These are phyloP conservation scores for Podospora tetraspora DNA, from an alignment of 495 filamentous ascomycete genomes.

Conservation along the genomic window DNA sequence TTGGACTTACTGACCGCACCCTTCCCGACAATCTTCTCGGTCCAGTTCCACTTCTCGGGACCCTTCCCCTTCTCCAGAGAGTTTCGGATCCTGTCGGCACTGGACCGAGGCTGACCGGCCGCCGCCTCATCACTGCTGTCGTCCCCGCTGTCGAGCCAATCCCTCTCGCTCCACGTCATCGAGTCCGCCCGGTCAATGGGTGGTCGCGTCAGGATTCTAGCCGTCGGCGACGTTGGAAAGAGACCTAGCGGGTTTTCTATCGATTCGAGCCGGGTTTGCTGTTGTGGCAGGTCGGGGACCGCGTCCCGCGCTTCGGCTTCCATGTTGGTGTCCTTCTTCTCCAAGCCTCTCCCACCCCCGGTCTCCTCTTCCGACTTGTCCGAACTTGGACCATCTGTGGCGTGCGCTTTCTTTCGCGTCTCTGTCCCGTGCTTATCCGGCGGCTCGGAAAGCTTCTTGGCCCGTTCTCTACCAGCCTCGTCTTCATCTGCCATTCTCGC, in stretches of 20 bases:
- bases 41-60: slow-evolving; percentile 47
- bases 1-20: slow-evolving; percentile 22
- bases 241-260: slow-evolving; percentile 10
- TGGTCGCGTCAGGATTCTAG: slow-evolving; percentile 25
- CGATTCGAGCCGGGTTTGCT: neutral
- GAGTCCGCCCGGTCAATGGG: slow-evolving; percentile 34
- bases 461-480: slow-evolving; percentile 38
- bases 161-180: slow-evolving; percentile 49
- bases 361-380: neutral
- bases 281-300: slow-evolving; percentile 12
- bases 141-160: slow-evolving; percentile 47
- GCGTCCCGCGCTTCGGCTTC: slow-evolving; percentile 22
- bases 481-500: slow-evolving; percentile 55
- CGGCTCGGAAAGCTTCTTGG: slow-evolving; percentile 31
- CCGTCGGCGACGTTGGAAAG: slow-evolving; percentile 3
- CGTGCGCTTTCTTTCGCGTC: slow-evolving; percentile 1
- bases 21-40: slow-evolving; percentile 52
- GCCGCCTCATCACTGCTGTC: slow-evolving; percentile 41
- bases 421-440: slow-evolving; percentile 36
- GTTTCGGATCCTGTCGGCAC: slow-evolving; percentile 10
- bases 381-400: neutral
- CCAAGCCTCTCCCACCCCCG: slow-evolving; percentile 28
- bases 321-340: slow-evolving; percentile 7
- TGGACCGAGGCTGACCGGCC: slow-evolving; percentile 12
- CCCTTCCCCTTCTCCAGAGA: slow-evolving; percentile 16